Evolutionary conservation across 192 early-diverging fungal species (phyloP).

Genomic region (Blastocladiella britannica): DNA sequence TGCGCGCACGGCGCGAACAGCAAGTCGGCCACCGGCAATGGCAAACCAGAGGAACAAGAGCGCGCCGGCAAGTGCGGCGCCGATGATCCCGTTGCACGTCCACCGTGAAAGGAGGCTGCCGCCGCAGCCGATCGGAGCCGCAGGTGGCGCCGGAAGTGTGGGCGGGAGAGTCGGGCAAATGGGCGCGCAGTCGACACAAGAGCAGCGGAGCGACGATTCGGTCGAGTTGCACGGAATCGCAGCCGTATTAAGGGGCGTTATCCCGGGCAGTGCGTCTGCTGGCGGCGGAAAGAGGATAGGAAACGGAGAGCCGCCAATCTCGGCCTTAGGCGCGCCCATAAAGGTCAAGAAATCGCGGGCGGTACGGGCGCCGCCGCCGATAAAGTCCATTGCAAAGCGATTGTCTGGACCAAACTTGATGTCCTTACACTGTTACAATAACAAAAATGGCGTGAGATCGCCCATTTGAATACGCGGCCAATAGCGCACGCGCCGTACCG

Average conservation of each 20-base stretch:
- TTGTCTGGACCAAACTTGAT: slow-evolving; percentile 44
- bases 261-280: slow-evolving; percentile 7
- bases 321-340: slow-evolving; percentile 21
- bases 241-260: slow-evolving; percentile 13
- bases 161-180: slow-evolving; percentile 31
- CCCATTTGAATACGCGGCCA: no score
- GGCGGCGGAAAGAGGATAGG: slow-evolving; percentile 35
- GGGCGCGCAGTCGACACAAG: slow-evolving; percentile 36
- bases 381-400: slow-evolving; percentile 42
- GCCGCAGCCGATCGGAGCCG: slow-evolving; percentile 17
- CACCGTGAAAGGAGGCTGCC: slow-evolving; percentile 28
- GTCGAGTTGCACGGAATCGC: slow-evolving; percentile 28
- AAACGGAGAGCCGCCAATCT: slow-evolving; percentile 33
- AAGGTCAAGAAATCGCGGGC: slow-evolving; percentile 29
- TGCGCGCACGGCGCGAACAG: no score
- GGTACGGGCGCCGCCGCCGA: slow-evolving; percentile 37
- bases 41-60: slow-evolving; percentile 11
- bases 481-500: slow-evolving; percentile 1
- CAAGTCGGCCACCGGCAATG: no score
- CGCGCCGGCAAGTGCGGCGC: slow-evolving; percentile 10
- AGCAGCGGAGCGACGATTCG: slow-evolving; percentile 23
- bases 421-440: slow-evolving; percentile 27
- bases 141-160: slow-evolving; percentile 19
- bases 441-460: no score
- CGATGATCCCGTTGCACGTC: slow-evolving; percentile 19